Evolutionary conservation across 169 alveolate species (phyloP).

Genomic region (Plasmodium coatneyi): DNA sequence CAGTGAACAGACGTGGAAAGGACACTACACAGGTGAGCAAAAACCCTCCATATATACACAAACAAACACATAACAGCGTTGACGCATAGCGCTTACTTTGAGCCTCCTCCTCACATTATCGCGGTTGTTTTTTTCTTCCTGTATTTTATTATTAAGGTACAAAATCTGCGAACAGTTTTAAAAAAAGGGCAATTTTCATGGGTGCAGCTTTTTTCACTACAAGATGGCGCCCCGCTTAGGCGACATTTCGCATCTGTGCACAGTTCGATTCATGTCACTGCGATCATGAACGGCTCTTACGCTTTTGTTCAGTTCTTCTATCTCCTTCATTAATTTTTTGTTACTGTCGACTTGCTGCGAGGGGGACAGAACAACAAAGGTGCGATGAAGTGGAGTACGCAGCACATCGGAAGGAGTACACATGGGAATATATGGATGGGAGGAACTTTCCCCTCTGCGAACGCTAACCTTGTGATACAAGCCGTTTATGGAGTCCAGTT

Average conservation of each 20-base stretch:
- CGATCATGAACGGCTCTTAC: not conserved
- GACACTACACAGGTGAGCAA: not conserved
- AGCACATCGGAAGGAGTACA: not conserved
- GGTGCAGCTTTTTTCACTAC: not conserved
- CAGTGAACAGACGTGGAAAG: not conserved
- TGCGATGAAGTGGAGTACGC: not conserved
- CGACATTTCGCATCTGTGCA: not conserved
- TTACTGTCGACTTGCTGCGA: constrained; percentile 55
- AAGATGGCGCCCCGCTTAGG: not conserved
- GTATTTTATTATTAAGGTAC: constrained; percentile 59
- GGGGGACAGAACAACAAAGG: not conserved
- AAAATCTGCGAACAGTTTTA: constrained; percentile 4
- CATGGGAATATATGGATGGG: not conserved
- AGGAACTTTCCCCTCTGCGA: not conserved
- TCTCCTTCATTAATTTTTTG: constrained; percentile 24
- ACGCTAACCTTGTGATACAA: constrained; percentile 39
- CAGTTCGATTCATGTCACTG: not conserved
- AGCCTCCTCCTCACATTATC: not conserved
- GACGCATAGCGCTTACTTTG: constrained; percentile 14
- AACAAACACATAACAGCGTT: not conserved
- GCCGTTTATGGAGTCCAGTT: constrained; percentile 27
- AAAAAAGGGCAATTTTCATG: not conserved
- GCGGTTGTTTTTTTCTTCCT: constrained; percentile 43
- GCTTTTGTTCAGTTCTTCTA: constrained; percentile 50
- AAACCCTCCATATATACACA: not conserved